Evolutionary conservation across 1,284 basidiomycete species (phyloP), one percentile per base, ranked within the genome.

Genomic region (Gymnopus androsaceus): DNA sequence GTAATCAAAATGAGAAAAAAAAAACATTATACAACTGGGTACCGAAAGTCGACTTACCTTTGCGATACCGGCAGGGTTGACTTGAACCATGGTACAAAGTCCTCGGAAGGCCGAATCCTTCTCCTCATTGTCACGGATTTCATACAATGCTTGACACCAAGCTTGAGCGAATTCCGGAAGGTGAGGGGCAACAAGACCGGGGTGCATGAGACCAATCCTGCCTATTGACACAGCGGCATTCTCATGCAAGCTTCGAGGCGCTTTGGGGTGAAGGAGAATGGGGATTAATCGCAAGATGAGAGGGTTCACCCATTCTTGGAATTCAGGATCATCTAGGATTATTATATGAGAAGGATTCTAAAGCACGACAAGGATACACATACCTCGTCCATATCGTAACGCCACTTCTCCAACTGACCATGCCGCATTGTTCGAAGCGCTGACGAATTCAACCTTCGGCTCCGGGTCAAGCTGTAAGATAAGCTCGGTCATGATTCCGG

Each of bases 181-280:
- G 66, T 95, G 90, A 28, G 95, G 95, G 14, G 96, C 94, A 37
- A 99, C 94, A 23, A 93, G 72, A 21, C 76, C 72, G 0, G 97
- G 95, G 67, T 94, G 94, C 74, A 96, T 95, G 50, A 99, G 78
- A 11, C 96, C 95, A 54, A 99, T 88, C 30, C 97, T 84, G 25
- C 97, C 97, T 64, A 99, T 98, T n/a, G 96, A 98, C 8, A 99
- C 97, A 1, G 97, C 97, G 4, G 97, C 95, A 67, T 99, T 99
- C 79, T 99, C 97, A 61, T 95, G 92, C 48, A 99, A 77, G 64
- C 92, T 95, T 61, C 96, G 89, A 7, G 94, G 94, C 41, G 94
- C 93, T 73, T 95, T 95, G 41, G 91, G 85, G 70, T 94, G 89
- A 59, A 98, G 76, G 51, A 99, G 80, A 56, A 99, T 96, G 7